phyloP scores from a whole-genome alignment of 495 filamentous ascomycete genomes.

The Aspergillus cristatus region DNA sequence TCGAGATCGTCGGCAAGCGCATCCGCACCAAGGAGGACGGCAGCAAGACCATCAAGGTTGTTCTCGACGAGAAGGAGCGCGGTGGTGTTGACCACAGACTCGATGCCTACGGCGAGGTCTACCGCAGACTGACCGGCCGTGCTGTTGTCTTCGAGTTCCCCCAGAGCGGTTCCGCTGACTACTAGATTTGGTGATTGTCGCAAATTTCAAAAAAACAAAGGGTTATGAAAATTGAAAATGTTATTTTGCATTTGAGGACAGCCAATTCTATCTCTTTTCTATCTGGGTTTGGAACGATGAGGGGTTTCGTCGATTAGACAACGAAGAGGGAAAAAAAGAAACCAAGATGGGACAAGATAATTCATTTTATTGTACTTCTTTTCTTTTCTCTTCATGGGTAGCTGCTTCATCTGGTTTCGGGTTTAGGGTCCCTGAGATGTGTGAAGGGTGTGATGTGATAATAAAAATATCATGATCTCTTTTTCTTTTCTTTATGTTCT shows the following conservation, averaged over 20 bases:
- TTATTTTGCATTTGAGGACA: too few species aligned
- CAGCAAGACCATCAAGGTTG: slow-evolving; percentile 93
- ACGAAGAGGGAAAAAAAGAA: too few species aligned
- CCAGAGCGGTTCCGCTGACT: slow-evolving; percentile 64
- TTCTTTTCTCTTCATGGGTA: too few species aligned
- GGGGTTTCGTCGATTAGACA: too few species aligned
- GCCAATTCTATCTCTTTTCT: too few species aligned
- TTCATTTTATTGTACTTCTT: too few species aligned
- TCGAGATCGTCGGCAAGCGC: slow-evolving; percentile 99
- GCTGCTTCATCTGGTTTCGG: too few species aligned
- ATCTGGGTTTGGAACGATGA: too few species aligned
- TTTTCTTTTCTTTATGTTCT: slow-evolving; percentile 1
- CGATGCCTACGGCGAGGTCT: slow-evolving; percentile 98
- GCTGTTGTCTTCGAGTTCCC: slow-evolving; percentile 96
- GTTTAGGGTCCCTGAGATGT: too few species aligned
- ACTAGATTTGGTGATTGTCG: slow-evolving; percentile 57
- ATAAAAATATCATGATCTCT: too few species aligned
- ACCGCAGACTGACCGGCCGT: slow-evolving; percentile 90
- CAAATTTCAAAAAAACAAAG: not conserved
- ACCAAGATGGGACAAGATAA: too few species aligned
- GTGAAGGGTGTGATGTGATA: too few species aligned
- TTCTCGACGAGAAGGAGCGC: slow-evolving; percentile 99
- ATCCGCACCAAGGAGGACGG: slow-evolving; percentile 93
- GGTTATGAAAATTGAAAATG: not conserved
- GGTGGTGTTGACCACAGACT: slow-evolving; percentile 97